These are phyloP conservation scores for Hemisphaericaspora nanyangensis DNA, from an alignment of 805 yeast genomes.

Conservation along the genomic window DNA sequence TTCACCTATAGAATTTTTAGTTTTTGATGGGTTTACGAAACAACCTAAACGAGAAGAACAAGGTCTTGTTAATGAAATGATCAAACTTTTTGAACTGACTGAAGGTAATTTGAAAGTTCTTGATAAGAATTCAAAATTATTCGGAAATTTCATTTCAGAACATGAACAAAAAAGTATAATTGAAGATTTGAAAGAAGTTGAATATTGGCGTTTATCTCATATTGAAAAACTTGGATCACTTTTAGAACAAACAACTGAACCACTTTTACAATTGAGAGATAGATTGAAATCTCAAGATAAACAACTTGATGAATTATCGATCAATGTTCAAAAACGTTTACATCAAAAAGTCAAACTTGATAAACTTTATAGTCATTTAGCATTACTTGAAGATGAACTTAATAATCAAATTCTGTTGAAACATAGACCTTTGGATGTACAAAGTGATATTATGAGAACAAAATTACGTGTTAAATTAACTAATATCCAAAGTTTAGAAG, in stretches of 20 bases:
- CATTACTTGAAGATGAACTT: conserved; percentile 11
- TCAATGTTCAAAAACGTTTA: conserved; percentile 13
- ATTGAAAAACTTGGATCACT: neutral
- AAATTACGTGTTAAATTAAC: conserved; percentile 24
- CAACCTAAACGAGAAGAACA: conserved; percentile 1
- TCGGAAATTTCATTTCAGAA: conserved; percentile 12
- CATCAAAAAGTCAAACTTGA: conserved; percentile 18
- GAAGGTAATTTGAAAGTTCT: conserved; percentile 23
- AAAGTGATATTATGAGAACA: conserved; percentile 21
- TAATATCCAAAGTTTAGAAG: conserved; percentile 18
- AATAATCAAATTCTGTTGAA: conserved; percentile 7
- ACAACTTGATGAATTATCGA: conserved; percentile 3
- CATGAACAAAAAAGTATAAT: conserved; percentile 1
- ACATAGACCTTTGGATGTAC: conserved; percentile 29
- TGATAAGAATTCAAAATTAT: conserved; percentile 14
- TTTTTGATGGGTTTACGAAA: conserved; percentile 6
- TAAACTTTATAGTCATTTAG: conserved; percentile 23
- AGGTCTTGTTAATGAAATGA: conserved; percentile 13
- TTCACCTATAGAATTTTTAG: conserved; percentile 6
- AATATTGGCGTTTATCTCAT: neutral
- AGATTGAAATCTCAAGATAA: conserved; percentile 1
- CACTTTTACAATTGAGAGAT: neutral
- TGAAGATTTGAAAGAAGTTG: neutral
- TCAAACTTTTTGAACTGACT: conserved; percentile 21
- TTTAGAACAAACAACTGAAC: neutral